Base-by-base conservation (phyloP, 345 rosid species). In the Noccaea bulbosa region DNA sequence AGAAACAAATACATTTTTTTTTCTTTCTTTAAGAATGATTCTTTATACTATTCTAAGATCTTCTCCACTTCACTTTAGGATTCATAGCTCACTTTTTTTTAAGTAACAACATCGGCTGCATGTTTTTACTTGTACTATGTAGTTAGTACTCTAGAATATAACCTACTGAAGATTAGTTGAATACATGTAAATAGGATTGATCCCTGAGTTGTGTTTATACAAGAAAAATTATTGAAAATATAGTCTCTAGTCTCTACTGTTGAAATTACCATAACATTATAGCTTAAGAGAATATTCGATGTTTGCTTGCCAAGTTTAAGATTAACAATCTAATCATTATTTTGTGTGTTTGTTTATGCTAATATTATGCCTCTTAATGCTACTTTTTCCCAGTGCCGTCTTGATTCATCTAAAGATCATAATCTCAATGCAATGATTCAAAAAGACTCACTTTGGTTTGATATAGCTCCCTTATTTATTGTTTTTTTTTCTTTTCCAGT, bases 41-140 rank as follows among this genome's bases (percentile, higher is more conserved):
- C 75, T 76, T 76, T 76, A 64, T 33, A 58, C 40, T 76, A 76
- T 70, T 76, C 67, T 76, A 64, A 63, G 75, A 76, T 70, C 60
- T 69, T 30, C 61, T 17, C 52, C 48, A 27, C 69, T 52, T 46
- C 64, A 53, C 74, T 75, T 75, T 75, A 61, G 38, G 65, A 53
- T 69, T 57, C 56, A 12, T 59, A 74, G 69, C 74, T 68, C 70
- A 53, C 70, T 67, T 69, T 75, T 75, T 16, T 75, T 69, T 32
- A 55, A 55, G 60, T 74, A 45, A 61, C 73, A 67, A 67, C 57
- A 79, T 74, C 69, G 50, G 73, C 73, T 65, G 77, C 70, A 72
- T 72, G 24, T 52, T 72, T 52, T 72, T 72, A 46, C 27, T 30
- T 72, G 70, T 64, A 34, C 10, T 17, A 41, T 66, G 45, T 60